phyloP scores from a whole-genome alignment of 306 rosid genomes.

The Pueraria montana region DNA sequence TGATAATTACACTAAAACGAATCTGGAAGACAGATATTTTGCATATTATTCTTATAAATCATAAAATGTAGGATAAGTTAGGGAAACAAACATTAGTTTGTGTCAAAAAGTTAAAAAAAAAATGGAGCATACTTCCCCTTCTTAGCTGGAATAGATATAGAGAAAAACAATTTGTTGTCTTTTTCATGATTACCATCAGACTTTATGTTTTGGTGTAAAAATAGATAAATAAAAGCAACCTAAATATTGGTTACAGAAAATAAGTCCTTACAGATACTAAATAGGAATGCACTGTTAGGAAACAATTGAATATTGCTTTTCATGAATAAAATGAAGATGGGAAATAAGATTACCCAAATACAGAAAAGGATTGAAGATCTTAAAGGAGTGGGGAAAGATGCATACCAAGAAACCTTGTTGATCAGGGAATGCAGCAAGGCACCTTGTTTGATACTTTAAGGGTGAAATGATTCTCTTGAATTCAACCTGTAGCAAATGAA shows the following conservation, averaged over 20 bases:
- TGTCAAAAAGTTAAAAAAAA: background rate
- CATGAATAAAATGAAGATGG: slow-evolving; percentile 6
- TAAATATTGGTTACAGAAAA: background rate
- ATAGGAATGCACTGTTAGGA: background rate
- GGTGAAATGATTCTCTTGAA: slow-evolving; percentile 86
- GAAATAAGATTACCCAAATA: slow-evolving; percentile 30
- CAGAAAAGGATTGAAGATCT: slow-evolving; percentile 37
- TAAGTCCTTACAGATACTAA: slow-evolving; percentile 23
- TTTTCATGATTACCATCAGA: background rate
- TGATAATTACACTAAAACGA: slow-evolving; percentile 25
- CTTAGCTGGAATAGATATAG: background rate
- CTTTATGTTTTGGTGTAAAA: background rate
- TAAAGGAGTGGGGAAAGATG: slow-evolving; percentile 29
- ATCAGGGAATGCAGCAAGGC: slow-evolving; percentile 95
- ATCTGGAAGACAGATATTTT: slow-evolving; percentile 14
- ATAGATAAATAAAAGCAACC: background rate
- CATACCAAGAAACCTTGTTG: slow-evolving; percentile 95
- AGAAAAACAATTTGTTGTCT: background rate
- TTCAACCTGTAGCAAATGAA: slow-evolving; percentile 65
- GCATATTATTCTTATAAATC: slow-evolving; percentile 35
- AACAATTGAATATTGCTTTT: slow-evolving; percentile 15
- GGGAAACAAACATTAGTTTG: slow-evolving; percentile 33
- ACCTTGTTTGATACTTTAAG: slow-evolving; percentile 92
- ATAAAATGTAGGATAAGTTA: background rate
- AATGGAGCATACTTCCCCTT: slow-evolving; percentile 8